Conservation (phyloP, 2,329 filamentous ascomycete genomes). For the Pseudogymnoascus sp. region DNA sequence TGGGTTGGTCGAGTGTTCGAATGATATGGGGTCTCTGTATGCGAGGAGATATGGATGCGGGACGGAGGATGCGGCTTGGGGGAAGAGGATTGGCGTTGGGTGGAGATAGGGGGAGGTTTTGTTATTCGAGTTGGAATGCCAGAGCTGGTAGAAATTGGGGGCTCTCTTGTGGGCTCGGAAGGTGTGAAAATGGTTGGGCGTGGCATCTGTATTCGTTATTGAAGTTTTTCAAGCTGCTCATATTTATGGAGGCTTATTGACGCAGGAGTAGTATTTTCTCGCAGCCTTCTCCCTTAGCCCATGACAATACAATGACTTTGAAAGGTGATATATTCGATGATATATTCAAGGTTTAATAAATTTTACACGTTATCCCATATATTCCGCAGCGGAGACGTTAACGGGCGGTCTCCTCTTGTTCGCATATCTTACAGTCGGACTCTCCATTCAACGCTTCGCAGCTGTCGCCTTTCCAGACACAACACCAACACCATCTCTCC, state of each 20-base stretch:
- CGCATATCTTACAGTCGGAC: background rate
- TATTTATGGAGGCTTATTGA: background rate
- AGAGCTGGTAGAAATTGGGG: background rate
- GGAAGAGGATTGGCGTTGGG: slow-evolving; percentile 3
- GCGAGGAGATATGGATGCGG: background rate
- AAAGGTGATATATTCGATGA: background rate
- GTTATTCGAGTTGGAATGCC: background rate
- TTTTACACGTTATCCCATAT: background rate
- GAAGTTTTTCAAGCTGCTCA: background rate
- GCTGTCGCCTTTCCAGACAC: background rate
- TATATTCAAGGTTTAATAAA: background rate
- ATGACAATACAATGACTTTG: background rate
- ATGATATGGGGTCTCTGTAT: background rate
- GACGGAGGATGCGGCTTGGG: background rate
- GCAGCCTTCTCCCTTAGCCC: background rate
- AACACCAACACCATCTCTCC: slow-evolving; percentile 51
- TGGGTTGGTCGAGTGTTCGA: slow-evolving; percentile 1
- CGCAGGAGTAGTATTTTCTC: background rate
- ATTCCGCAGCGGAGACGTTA: background rate
- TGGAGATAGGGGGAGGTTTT: background rate
- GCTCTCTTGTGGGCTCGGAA: background rate
- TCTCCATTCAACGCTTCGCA: background rate
- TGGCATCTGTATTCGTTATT: background rate
- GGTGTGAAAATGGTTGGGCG: background rate
- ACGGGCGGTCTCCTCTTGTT: background rate